Evolutionary conservation across 441 rosid species (phyloP).

Genomic region (Erodium moschatum): DNA sequence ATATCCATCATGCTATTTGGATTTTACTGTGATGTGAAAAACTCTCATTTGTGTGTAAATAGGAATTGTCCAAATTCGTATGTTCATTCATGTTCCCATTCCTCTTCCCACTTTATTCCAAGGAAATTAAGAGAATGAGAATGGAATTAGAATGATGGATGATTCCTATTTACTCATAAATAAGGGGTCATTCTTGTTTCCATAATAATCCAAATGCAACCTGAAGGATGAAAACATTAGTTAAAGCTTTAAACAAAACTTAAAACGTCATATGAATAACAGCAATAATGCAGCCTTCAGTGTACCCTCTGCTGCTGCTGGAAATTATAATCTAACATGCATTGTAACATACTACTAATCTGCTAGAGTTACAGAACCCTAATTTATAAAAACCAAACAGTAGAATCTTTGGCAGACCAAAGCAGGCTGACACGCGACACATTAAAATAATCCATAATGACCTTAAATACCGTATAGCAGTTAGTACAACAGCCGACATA

Average conservation of each 20-base stretch:
- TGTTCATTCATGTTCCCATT: not conserved
- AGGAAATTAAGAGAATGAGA: not conserved
- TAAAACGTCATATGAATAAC: not conserved
- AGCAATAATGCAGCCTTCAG: constrained; percentile 13
- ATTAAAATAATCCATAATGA: constrained; percentile 41
- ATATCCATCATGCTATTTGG: too few relatives aligned
- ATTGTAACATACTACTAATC: constrained; percentile 33
- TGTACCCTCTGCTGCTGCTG: constrained; percentile 11
- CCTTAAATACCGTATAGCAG: constrained; percentile 29
- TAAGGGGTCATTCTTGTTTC: not conserved
- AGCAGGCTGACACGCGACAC: constrained; percentile 40
- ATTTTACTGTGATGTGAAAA: not conserved
- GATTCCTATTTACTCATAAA: not conserved
- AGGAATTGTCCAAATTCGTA: not conserved
- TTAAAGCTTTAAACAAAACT: not conserved
- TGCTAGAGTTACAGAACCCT: constrained; percentile 35
- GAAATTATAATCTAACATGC: constrained; percentile 26
- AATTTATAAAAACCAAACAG: constrained; percentile 38
- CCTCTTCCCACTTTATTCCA: not conserved
- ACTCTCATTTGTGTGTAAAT: not conserved
- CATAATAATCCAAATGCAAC: not conserved
- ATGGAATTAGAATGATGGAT: not conserved
- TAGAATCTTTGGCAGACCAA: constrained; percentile 31
- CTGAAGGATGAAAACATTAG: not conserved
- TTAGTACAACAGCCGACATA: constrained; percentile 55